Evolutionary conservation across 2,329 filamentous ascomycete species (phyloP), one percentile per base, ranked within the genome.

Genomic region (Hortaea werneckii): DNA sequence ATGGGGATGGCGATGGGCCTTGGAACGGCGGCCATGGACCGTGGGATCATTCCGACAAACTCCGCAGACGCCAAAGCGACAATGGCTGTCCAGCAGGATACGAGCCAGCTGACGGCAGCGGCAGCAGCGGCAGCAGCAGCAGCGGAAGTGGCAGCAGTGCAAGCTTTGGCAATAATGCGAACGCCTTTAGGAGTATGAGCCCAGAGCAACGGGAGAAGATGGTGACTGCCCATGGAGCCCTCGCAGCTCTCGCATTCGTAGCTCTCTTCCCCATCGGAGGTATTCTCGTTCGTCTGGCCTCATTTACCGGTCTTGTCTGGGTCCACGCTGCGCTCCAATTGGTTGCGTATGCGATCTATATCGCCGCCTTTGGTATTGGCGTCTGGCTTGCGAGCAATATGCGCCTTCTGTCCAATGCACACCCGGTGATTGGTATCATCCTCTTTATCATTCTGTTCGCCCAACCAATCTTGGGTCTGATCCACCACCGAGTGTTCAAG

Each of bases 351-450:
- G 37, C 68, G 7, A 47, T 76, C 30, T 71, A 66, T 45, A 67
- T 74, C 43, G 67, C 65, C 1, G 76, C 69, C 0, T 67, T 75
- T 40, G 74, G 70, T 2, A 54, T 78, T 0, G 77, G 77, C 4
- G 60, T 78, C 37, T 69, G 69, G 28, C 58, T 79, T 10, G 74
- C 70, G 1, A 60, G 54, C 1, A 57, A 67, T 10, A 51, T 67
- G 11, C 52, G 57, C 26, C 37, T 69, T 47, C 47, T 73, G 7
- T 45, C 63, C 34, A 56, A 63, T 34, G 61, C 71, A 39, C 76
- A 79, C 50, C 65, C 72, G 1, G 67, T 77, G 50, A 75, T 79
- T 42, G 76, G 76, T n/a, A 67, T 75, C 5, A 56, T 77, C 9
- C 65, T 76, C 2, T 62, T 79, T 34, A 60, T 62, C 1, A 51